phyloP scores from a whole-genome alignment of 148 eudicot genomes.

The Nepenthes gracilis region DNA sequence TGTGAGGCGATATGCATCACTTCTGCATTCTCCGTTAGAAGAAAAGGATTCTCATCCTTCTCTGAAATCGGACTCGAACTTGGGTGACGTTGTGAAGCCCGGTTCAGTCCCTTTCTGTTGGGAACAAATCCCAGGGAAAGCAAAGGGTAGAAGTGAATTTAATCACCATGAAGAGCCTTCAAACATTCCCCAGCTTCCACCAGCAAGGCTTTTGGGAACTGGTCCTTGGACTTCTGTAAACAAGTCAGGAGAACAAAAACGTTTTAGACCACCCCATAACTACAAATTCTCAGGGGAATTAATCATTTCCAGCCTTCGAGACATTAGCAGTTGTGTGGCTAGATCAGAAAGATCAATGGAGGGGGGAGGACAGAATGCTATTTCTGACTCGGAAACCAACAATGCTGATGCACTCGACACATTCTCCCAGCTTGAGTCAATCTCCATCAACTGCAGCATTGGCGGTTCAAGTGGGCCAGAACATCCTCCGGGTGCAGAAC shows the following conservation, averaged over 20 bases:
- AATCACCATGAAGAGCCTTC: constrained; percentile 7
- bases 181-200: constrained; percentile 31
- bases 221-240: not conserved
- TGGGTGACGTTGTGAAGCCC: constrained; percentile 35
- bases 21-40: constrained; percentile 10
- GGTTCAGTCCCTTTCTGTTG: constrained; percentile 46
- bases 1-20: constrained; percentile 28
- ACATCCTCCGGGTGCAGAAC: not conserved
- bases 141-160: constrained; percentile 14
- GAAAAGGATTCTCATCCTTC: constrained; percentile 16
- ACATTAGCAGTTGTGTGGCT: not conserved
- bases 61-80: constrained; percentile 17
- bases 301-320: not conserved
- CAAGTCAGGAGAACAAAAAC: not conserved
- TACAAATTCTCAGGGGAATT: constrained; percentile 12
- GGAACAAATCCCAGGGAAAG: constrained; percentile 47
- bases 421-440: constrained; percentile 36
- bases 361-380: not conserved
- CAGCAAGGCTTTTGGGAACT: constrained; percentile 16
- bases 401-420: constrained; percentile 49
- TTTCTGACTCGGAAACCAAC: not conserved
- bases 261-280: not conserved
- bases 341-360: not conserved
- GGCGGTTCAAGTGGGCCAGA: constrained; percentile 24
- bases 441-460: constrained; percentile 50